Evolutionary conservation across 306 rosid species (phyloP), one percentile per base, ranked within the genome.

Genomic region (Quercus robur): DNA sequence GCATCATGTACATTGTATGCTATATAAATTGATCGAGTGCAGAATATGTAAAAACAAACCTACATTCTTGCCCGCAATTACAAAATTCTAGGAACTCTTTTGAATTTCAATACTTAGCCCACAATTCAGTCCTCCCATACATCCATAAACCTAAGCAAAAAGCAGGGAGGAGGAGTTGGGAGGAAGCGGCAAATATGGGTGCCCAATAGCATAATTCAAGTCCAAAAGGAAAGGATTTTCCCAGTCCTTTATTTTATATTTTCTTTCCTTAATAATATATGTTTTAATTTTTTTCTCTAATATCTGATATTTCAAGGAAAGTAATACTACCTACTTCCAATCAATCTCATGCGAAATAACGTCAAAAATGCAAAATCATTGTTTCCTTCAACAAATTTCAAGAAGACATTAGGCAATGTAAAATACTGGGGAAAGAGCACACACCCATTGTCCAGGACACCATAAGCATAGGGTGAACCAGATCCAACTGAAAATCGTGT

Each of bases 401-500:
- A 51, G 58, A 6, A 58, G n/a, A 44, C 23, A 35, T 18, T n/a
- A 21, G 55, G 19, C 35, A 23, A 51, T 26, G 55, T 10, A n/a
- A 51, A 46, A 49, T 49, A 25, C 3, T 66, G 38, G 66, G 64
- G 71, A 38, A 63, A 74, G 61, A 54, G 41, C 15, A 83, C 87
- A 38, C 19, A 95, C 99, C 99, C 98, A 77, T 85, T 80, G 81
- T 95, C 98, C 83, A 95, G 79, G 56, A 95, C 97, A 90, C 99
- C 99, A 73, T 95, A 95, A 62, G 99, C 99, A 87, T 93, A 95
- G 64, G 99, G 99, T 2, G 99, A 95, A 80, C 99, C 99, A 35
- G 99, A 95, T 71, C 99, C 99, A 82, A 95, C 99, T 56, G 99
- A 95, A 87, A 95, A 95, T 70, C 99, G 86, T 69, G 87, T 84